Base-by-base conservation (phyloP, 2,329 filamentous ascomycete species). In the Cordyceps pruinosa region DNA sequence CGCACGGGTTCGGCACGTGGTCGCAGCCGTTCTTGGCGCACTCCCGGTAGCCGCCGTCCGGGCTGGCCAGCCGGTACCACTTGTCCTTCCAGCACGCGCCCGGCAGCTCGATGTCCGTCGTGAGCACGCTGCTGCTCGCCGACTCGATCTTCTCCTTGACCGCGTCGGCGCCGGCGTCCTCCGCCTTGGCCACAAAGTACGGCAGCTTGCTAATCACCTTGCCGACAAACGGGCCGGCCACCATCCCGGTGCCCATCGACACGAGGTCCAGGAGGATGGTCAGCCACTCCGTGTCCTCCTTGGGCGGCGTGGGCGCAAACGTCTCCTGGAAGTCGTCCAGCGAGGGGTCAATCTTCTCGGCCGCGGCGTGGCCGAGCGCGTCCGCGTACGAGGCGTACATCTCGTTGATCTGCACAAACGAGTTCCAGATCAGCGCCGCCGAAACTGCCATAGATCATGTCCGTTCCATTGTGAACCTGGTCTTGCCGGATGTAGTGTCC, bases 231-330 rank as follows among this genome's bases (percentile, higher is more conserved):
- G 64, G 63, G 30, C 55, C 67, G 1, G 61, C 62, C 19, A 49
- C 59, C 25, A 61, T 55, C 26, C 64, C 57, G 7, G 64, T 60
- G 4, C 67, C 67, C n/a, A 70, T 53, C 30, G 62, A 66, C 44
- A 70, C 26, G 12, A 69, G 56, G 57, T 69, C 64, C 26, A 70
- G 61, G 7, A 72, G 58, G 30, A 71, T 56, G n/a, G 59, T 32
- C 8, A 65, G 50, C 66, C 65, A 69, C 34, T 56, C 59, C 53
- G 66, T 63, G 51, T 58, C 47, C 4, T 46, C 10, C n/a, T 44
- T 13, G 17, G 45, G 48, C 21, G 57, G 57, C 13, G 56, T 49
- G 5, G 60, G 59, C 19, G 59, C 57, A 49, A 62, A 61, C 5
- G 52, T 61, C 26, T 61, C 44, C 32, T 61, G 63, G 35, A 69